Conservation (phyloP, 805 yeast genomes). For the Ogataea salicorniae region DNA sequence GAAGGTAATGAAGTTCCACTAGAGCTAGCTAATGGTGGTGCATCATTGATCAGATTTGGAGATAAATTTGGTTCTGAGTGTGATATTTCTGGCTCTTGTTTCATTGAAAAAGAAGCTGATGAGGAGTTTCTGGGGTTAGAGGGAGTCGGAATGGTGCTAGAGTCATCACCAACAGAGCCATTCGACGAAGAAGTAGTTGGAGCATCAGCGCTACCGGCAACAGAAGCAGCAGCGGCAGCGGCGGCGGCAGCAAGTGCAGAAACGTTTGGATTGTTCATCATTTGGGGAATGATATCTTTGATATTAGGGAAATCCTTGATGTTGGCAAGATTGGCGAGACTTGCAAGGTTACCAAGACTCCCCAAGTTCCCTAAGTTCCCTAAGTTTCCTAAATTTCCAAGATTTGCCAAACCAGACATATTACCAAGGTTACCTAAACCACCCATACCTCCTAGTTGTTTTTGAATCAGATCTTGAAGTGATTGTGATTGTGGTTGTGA, state of each 20-base stretch:
- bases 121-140: too few species aligned
- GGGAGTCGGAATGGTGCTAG: too few species aligned
- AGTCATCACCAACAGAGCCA: too few species aligned
- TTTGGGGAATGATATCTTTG: background rate
- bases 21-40: slow-evolving; percentile 21
- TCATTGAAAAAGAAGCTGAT: background rate
- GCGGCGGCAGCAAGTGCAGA: background rate
- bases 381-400: background rate
- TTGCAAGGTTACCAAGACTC: too few species aligned
- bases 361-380: too few species aligned
- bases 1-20: slow-evolving; percentile 6
- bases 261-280: background rate
- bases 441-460: background rate
- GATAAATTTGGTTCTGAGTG: slow-evolving; percentile 21
- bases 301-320: background rate
- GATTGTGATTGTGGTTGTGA: background rate
- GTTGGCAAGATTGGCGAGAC: background rate
- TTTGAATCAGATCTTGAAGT: background rate
- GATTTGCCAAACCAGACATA: background rate
- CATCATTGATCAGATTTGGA: slow-evolving; percentile 27
- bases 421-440: too few species aligned
- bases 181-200: background rate
- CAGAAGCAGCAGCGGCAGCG: background rate
- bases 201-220: background rate
- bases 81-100: background rate